These are phyloP conservation scores for Escallonia rubra DNA, from an alignment of 129 eudicot species.

Conservation along the genomic window DNA sequence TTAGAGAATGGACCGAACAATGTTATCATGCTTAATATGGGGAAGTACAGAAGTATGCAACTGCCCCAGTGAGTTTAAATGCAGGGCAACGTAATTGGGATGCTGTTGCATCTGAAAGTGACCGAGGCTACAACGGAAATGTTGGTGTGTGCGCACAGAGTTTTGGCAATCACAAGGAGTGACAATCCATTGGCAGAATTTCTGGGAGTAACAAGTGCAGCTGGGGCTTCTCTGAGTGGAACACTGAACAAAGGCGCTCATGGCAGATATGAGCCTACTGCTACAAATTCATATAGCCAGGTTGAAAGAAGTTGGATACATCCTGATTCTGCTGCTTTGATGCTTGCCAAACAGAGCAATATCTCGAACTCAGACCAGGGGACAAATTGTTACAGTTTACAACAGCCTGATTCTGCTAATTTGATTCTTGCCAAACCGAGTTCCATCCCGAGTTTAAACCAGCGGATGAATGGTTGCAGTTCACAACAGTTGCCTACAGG, in stretches of 20 bases:
- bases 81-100: not conserved
- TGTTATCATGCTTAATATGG: too few relatives aligned
- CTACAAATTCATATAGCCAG: conserved; percentile 22
- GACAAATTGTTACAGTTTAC: conserved; percentile 13
- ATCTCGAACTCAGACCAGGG: conserved; percentile 16
- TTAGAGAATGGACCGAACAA: too few relatives aligned
- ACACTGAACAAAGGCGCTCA: conserved; percentile 19
- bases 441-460: conserved; percentile 17
- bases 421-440: conserved; percentile 19
- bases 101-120: not conserved
- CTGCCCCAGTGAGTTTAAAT: not conserved
- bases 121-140: conserved; percentile 5
- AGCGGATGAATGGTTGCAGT: conserved; percentile 12
- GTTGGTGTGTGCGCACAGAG: conserved; percentile 12
- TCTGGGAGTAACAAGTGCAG: conserved; percentile 10
- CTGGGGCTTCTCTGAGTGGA: conserved; percentile 5
- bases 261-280: conserved; percentile 7
- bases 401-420: conserved; percentile 12
- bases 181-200: conserved; percentile 37
- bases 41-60: conserved; percentile 22
- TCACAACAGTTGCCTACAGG: conserved; percentile 23
- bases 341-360: conserved; percentile 21
- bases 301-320: conserved; percentile 6
- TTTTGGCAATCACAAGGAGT: conserved; percentile 22
- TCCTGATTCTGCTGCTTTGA: conserved; percentile 9